phyloP scores from a whole-genome alignment of 768 basidiomycete species.

The Rhodotorula graminis region DNA sequence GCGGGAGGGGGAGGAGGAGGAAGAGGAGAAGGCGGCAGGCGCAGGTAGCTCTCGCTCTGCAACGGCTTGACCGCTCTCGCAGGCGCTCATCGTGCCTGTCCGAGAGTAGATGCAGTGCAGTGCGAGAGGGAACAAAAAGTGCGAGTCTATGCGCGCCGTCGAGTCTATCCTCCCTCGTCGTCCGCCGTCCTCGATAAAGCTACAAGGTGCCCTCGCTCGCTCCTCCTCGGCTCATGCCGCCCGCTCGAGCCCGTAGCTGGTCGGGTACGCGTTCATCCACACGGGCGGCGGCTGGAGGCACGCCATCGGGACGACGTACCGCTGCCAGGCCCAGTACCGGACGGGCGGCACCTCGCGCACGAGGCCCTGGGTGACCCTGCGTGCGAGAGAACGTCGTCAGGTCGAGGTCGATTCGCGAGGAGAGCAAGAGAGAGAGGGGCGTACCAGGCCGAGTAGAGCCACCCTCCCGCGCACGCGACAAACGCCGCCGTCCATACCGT shows the following conservation, averaged over 20 bases:
- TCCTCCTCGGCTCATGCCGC: not conserved
- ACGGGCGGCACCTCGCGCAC: conserved; percentile 29
- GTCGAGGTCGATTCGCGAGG: not conserved
- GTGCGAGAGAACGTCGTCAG: no score
- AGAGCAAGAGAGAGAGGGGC: not conserved
- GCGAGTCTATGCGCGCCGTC: no score
- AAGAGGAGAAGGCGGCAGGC: no score
- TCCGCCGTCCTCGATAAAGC: no score
- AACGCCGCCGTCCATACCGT: conserved; percentile 11
- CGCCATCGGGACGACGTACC: conserved; percentile 21
- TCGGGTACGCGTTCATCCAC: conserved; percentile 11
- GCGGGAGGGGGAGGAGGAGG: not conserved
- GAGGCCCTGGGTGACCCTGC: conserved; percentile 25
- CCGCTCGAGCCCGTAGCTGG: not conserved
- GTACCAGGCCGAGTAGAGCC: conserved; percentile 15
- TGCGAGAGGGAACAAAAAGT: no score
- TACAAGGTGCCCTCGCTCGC: no score
- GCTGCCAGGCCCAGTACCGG: conserved; percentile 24
- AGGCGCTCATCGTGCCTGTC: no score
- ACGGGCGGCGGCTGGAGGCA: conserved; percentile 30
- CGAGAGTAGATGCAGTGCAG: no score
- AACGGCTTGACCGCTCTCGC: no score
- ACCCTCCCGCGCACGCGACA: not conserved
- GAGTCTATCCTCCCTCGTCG: no score
- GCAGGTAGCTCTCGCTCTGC: not conserved